Percentiles rank a stretch among this genome's conserved stretches.
Conservation (phyloP, 495 filamentous ascomycete species). For the Saxophila tyrrhenica region DNA sequence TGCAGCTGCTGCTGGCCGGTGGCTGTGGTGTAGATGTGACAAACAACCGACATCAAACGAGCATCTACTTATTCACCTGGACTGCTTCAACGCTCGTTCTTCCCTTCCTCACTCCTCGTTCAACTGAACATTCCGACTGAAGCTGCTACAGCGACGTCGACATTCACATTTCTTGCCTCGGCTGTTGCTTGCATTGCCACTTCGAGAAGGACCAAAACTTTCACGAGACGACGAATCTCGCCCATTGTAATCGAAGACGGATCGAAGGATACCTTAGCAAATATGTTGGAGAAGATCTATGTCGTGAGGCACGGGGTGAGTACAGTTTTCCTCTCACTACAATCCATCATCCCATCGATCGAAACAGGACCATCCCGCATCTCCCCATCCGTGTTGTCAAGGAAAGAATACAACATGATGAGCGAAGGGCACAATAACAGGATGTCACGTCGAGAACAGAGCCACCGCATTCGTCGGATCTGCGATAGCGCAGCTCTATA, state of each 20-base stretch:
- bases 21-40: neutral
- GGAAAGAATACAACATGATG: too few species aligned
- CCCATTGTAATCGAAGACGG: too few species aligned
- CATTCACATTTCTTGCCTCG: neutral
- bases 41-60: neutral
- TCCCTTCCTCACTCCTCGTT: neutral
- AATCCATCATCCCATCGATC: neutral
- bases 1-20: neutral
- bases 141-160: too few species aligned
- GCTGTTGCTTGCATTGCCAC: neutral
- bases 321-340: slow-evolving; percentile 14
- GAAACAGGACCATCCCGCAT: neutral
- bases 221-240: too few species aligned
- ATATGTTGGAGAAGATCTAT: slow-evolving; percentile 63
- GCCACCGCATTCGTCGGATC: too few species aligned
- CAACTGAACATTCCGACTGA: too few species aligned
- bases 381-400: too few species aligned
- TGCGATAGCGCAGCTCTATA: too few species aligned
- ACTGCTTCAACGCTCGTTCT: neutral
- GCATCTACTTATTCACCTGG: neutral
- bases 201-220: neutral
- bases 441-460: too few species aligned
- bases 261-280: too few species aligned
- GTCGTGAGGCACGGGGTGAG: slow-evolving; percentile 77
- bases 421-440: too few species aligned